Evolutionary conservation across 2,329 filamentous ascomycete genomes (phyloP), one percentile per base, ranked within the genome.

Genomic region (Alternaria sp.): DNA sequence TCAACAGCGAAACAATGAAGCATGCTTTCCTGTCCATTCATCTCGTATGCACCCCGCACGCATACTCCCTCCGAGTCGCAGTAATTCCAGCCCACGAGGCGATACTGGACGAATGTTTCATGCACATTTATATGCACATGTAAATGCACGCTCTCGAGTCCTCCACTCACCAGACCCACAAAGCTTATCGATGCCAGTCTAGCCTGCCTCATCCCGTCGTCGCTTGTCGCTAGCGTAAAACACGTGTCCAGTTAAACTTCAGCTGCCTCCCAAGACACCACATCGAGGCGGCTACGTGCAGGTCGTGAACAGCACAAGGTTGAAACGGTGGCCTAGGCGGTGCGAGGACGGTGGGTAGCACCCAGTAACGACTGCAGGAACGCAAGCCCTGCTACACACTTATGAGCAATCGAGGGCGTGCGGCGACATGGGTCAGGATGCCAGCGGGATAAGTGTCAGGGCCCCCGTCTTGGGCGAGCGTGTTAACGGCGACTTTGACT

Each of bases 291-390:
- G 71, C 72, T 74, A 75, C 56, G 54, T 57, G 67, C 68, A 59
- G 64, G 57, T 60, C 60, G 64, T 62, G 62, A 64, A 62, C 65
- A 67, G 63, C 62, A 63, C 65, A 66, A 68, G 65, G 61, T 71
- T 66, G 67, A 73, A 66, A 71, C 67, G 58, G 64, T 45, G 64
- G 34, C 48, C 62, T 56, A 18, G 49, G 46, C 56, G 54, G 56
- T 65, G 68, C 62, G 62, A 64, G 56, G 64, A 43, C 57, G 64
- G 56, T 67, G 63, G 65, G 60, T 55, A 57, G 48, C 66, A 69
- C 63, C 74, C 74, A 77, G 69, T 76, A 46, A 69, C 52, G 75
- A 62, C 72, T 71, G 74, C 74, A 77, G 74, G 70, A 74, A 76
- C 74, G 54, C 60, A 53, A 56, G 44, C 41, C 36, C 46, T 60